Base-by-base conservation (phyloP, 1,139 yeast genomes). In the Candida tropicalis region DNA sequence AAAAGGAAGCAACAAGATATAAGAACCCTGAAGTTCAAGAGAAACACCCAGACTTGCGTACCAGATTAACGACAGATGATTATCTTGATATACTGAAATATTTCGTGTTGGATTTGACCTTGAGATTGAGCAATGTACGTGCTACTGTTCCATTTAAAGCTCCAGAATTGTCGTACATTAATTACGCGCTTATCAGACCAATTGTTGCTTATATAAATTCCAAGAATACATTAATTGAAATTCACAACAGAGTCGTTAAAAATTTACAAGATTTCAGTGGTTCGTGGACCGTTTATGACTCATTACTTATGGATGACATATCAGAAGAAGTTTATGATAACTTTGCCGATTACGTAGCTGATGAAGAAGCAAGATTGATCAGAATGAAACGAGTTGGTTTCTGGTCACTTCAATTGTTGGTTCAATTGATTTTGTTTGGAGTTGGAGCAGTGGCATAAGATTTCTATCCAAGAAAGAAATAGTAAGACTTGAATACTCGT, bases 141-240 rank as follows among this genome's bases (percentile, higher is more conserved):
- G 98, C 99, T 0, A 77, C 80, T 23, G 89, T 95, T 0, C 99
- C 99, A 1, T 73, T 91, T 52, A 87, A 89, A 59, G 79, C 95
- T 1, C 79, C 84, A 13, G 97, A 90, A 48, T 69, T 93, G 47
- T 85, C 95, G 15, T 91, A 91, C 56, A 81, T 90, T 53, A 93
- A 93, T 64, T 87, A 86, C 60, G 98, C 99, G 0, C 73, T 93
- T 42, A 86, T 93, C 43, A 73, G 97, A 50, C 99, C 99, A 0
- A 91, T 93, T 59, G 97, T 93, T 23, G 98, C 95, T 0, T 93
- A 91, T 63, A 91, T 93, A 59, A 93, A 93, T 62, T 85, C 95
- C 27, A 79, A 87, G 49, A 86, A 87, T 57, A 89, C 98, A 0
- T 87, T 85, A 54, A 91, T 93, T 50, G 97, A 96, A 39, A 82